A percentile compares a stretch with the other conserved stretches of the same genome.
phyloP scores from a whole-genome alignment of 1,284 basidiomycete genomes.

The Tilletia indica region DNA sequence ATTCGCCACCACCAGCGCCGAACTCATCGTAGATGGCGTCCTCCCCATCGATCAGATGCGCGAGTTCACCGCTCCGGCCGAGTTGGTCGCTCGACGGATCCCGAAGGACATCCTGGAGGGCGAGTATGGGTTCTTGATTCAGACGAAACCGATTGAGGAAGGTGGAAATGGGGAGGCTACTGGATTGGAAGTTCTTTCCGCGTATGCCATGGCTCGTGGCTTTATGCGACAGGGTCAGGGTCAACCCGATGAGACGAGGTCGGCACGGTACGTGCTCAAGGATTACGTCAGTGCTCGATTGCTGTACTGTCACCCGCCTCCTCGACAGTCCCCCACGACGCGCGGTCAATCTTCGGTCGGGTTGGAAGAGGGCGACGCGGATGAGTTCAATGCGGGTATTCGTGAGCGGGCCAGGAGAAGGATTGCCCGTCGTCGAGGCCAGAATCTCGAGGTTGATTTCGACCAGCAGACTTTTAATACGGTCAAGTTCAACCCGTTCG shows the following conservation, averaged over 20 bases:
- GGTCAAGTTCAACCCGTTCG: conserved; percentile 8
- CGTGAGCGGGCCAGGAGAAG: conserved; percentile 62
- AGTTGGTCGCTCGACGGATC: conserved; percentile 76
- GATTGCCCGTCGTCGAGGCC: background rate
- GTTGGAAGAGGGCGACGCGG: conserved; percentile 58
- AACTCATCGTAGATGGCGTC: conserved; percentile 93
- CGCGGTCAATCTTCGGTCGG: conserved; percentile 2
- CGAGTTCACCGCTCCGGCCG: conserved; percentile 84
- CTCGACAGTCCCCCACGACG: conserved; percentile 2
- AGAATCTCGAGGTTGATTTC: background rate
- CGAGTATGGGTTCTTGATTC: conserved; percentile 81
- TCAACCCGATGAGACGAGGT: conserved; percentile 92
- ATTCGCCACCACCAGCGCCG: conserved; percentile 70
- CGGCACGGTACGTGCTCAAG: conserved; percentile 89
- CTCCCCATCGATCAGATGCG: conserved; percentile 96
- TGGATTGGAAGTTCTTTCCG: conserved; percentile 78
- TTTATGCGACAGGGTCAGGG: conserved; percentile 91
- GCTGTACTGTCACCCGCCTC: conserved; percentile 76
- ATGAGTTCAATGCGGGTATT: conserved; percentile 75
- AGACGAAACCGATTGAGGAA: conserved; percentile 70
- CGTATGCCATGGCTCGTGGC: conserved; percentile 72
- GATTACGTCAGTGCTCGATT: conserved; percentile 96
- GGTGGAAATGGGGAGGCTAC: conserved; percentile 76
- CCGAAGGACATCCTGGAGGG: conserved; percentile 83
- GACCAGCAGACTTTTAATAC: conserved; percentile 9